phyloP scores from a whole-genome alignment of 805 yeast species.

The Allodekkera sacchari region DNA sequence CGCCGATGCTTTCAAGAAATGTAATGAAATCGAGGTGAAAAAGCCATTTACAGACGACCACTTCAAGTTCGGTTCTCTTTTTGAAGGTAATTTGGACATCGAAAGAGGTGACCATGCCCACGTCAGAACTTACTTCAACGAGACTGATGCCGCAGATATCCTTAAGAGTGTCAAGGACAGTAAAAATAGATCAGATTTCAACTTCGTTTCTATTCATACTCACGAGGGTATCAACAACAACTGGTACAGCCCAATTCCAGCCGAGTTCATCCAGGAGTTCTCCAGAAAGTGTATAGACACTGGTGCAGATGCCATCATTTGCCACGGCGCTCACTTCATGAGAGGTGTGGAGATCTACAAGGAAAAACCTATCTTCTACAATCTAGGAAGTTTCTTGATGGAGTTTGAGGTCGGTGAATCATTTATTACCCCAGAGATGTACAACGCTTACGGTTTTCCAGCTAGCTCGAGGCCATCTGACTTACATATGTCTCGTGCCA shows the following conservation, averaged over 20 bases:
- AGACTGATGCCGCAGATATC: conserved; percentile 14
- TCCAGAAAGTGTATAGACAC: conserved; percentile 18
- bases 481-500: conserved; percentile 18
- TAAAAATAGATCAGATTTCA: conserved; percentile 19
- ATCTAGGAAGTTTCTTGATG: conserved; percentile 20
- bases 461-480: conserved; percentile 21
- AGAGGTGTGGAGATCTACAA: conserved; percentile 23
- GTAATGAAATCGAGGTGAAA: conserved; percentile 24
- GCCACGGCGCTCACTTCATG: conserved; percentile 24
- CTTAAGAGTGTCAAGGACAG: conserved; percentile 17
- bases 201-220: conserved; percentile 20
- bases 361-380: conserved; percentile 21
- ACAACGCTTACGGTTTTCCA: conserved; percentile 16
- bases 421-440: conserved; percentile 20
- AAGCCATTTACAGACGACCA: conserved; percentile 14
- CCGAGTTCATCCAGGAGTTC: conserved; percentile 17
- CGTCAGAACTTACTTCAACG: conserved; percentile 17
- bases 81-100: conserved; percentile 21
- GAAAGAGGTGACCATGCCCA: conserved; percentile 19
- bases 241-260: conserved; percentile 23
- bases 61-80: conserved; percentile 21
- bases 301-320: conserved; percentile 21
- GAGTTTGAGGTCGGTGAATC: conserved; percentile 22
- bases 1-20: conserved; percentile 20
- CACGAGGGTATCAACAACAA: conserved; percentile 24